Evolutionary conservation across 2,329 filamentous ascomycete species (phyloP).

Genomic region (Claviceps digitariae): DNA sequence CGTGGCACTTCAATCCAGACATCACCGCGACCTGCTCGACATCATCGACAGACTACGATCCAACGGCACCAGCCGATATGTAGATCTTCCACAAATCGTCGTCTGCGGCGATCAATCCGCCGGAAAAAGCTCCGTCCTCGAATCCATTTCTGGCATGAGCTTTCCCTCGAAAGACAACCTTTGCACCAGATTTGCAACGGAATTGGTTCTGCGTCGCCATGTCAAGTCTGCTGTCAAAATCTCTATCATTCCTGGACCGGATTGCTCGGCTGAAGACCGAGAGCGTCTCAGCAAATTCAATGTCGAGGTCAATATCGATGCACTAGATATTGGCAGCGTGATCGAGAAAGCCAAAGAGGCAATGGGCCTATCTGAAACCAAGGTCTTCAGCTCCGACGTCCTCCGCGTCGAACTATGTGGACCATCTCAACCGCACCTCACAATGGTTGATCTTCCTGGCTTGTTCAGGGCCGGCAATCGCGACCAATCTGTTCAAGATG

Average conservation of each 20-base stretch:
- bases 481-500: conserved; percentile 24
- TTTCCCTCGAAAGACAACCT: conserved; percentile 46
- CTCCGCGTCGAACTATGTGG: conserved; percentile 35
- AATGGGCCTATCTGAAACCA: conserved; percentile 7
- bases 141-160: conserved; percentile 47
- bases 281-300: conserved; percentile 4
- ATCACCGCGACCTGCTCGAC: conserved; percentile 8
- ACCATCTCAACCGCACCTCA: conserved; percentile 35
- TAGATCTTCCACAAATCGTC: conserved; percentile 34
- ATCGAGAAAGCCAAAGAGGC: conserved; percentile 5
- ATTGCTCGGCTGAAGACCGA: conserved; percentile 14
- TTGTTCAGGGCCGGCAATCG: conserved; percentile 32
- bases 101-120: conserved; percentile 49
- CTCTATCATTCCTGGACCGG: conserved; percentile 17
- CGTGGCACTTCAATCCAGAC: conserved; percentile 5
- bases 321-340: conserved; percentile 4
- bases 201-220: conserved; percentile 41
- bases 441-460: conserved; percentile 45
- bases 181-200: conserved; percentile 50
- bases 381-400: conserved; percentile 29
- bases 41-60: conserved; percentile 9
- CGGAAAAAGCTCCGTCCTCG: conserved; percentile 52
- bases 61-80: conserved; percentile 8
- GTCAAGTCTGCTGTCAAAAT: conserved; percentile 19
- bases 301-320: conserved; percentile 1